A percentile compares a stretch with the other conserved stretches of the same genome.
These are phyloP conservation scores for Fusarium luffae DNA, from an alignment of 2,329 filamentous ascomycete genomes.

Conservation along the genomic window DNA sequence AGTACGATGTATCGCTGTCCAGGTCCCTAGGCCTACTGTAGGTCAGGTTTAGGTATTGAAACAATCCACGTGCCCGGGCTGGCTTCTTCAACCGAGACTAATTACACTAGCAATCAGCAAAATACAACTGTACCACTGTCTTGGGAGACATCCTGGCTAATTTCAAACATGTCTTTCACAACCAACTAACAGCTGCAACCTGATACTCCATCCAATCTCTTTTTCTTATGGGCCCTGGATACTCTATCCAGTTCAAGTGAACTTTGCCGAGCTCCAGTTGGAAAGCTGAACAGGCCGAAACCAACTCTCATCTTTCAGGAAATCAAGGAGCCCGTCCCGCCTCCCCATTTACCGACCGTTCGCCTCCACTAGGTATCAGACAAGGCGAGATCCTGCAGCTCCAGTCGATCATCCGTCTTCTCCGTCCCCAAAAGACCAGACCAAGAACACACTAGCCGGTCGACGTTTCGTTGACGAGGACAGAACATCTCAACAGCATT, in stretches of 20 bases:
- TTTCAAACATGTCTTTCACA: constrained; percentile 10
- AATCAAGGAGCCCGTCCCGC: constrained; percentile 14
- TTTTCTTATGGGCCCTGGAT: constrained; percentile 5
- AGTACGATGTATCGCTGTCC: constrained; percentile 3
- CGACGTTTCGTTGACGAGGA: neutral
- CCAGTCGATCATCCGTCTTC: constrained; percentile 38
- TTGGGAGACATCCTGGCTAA: constrained; percentile 22
- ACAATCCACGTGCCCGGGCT: constrained; percentile 30
- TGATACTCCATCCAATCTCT: constrained; percentile 14
- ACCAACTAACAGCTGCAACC: constrained; percentile 1
- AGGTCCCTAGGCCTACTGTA: constrained; percentile 1
- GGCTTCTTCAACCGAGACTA: constrained; percentile 3
- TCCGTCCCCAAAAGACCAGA: constrained; percentile 18
- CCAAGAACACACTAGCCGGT: neutral
- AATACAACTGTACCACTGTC: constrained; percentile 8
- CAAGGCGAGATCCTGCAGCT: constrained; percentile 29
- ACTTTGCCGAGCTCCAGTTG: constrained; percentile 15
- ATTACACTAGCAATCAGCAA: neutral
- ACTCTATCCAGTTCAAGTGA: neutral
- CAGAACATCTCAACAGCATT: neutral
- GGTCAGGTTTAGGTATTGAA: constrained; percentile 15
- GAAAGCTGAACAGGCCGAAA: constrained; percentile 19
- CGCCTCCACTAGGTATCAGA: constrained; percentile 21
- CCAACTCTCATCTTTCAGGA: constrained; percentile 27
- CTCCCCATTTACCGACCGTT: constrained; percentile 15